phyloP scores from a whole-genome alignment of 177 flowering plant species.

The Vitis hybrid region DNA sequence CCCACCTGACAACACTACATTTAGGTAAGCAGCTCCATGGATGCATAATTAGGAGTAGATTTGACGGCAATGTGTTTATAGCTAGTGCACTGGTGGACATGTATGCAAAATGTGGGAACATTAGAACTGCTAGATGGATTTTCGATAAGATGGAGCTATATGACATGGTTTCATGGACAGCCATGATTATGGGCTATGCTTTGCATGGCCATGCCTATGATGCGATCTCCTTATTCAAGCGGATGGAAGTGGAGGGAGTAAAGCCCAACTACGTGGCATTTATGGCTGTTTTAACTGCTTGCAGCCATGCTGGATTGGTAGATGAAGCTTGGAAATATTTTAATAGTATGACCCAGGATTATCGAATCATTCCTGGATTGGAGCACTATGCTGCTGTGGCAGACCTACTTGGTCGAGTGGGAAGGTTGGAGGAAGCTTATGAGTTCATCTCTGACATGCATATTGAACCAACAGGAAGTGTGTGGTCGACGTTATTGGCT shows the following conservation, averaged over 20 bases:
- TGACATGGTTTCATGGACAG: conserved; percentile 89
- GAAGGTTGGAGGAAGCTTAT: conserved; percentile 78
- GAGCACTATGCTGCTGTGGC: conserved; percentile 90
- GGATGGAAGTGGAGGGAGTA: conserved; percentile 60
- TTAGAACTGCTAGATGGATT: conserved; percentile 55
- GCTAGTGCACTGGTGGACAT: conserved; percentile 86
- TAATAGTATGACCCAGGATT: conserved; percentile 49
- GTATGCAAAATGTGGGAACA: conserved; percentile 91
- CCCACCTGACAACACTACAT: conserved; percentile 73
- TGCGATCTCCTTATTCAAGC: conserved; percentile 60
- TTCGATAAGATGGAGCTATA: conserved; percentile 59
- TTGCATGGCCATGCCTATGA: conserved; percentile 70
- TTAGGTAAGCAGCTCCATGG: conserved; percentile 93
- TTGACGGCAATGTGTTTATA: conserved; percentile 60
- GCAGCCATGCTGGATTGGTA: conserved; percentile 83
- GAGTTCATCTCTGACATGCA: conserved; percentile 58
- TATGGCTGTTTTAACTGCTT: conserved; percentile 82
- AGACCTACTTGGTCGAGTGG: conserved; percentile 92
- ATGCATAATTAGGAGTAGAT: conserved; percentile 50
- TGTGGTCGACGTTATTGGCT: conserved; percentile 72
- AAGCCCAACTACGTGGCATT: conserved; percentile 67
- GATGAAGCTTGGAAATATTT: conserved; percentile 71
- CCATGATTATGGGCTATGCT: conserved; percentile 94
- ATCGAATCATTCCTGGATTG: conserved; percentile 63
- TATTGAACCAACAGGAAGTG: conserved; percentile 47